Conservation (phyloP, 768 basidiomycete genomes). For the Lactifluus volemus region DNA sequence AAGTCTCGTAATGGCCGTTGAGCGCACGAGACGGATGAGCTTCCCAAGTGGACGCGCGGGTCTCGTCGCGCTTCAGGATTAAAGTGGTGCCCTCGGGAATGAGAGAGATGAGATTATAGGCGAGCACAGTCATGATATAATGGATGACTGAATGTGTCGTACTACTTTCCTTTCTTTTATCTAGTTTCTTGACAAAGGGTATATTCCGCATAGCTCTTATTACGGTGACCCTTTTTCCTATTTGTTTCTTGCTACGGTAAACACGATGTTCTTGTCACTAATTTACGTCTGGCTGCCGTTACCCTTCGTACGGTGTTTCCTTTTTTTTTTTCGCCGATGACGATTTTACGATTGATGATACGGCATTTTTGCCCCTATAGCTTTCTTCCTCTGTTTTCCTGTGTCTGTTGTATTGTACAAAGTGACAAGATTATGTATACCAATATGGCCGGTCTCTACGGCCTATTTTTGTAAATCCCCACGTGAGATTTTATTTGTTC, state of each 20-base stretch:
- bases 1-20: not conserved
- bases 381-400: too few species aligned
- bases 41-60: constrained; percentile 12
- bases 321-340: too few species aligned
- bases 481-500: too few species aligned
- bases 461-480: too few species aligned
- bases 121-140: not conserved
- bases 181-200: constrained; percentile 2
- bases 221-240: not conserved
- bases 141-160: not conserved
- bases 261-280: not conserved
- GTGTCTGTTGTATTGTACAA: too few species aligned
- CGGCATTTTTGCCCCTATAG: too few species aligned
- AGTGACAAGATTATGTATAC: too few species aligned
- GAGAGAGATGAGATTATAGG: not conserved
- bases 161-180: not conserved
- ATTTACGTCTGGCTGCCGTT: not conserved
- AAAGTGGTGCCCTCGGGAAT: not conserved
- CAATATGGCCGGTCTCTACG: too few species aligned
- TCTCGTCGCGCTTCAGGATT: constrained; percentile 3
- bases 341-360: too few species aligned
- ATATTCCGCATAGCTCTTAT: not conserved
- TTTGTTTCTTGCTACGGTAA: constrained; percentile 3
- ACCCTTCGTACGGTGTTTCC: not conserved
- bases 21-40: constrained; percentile 20